These are phyloP conservation scores for Plasmodium gallinaceum DNA, from an alignment of 169 alveolate genomes.

Conservation along the genomic window DNA sequence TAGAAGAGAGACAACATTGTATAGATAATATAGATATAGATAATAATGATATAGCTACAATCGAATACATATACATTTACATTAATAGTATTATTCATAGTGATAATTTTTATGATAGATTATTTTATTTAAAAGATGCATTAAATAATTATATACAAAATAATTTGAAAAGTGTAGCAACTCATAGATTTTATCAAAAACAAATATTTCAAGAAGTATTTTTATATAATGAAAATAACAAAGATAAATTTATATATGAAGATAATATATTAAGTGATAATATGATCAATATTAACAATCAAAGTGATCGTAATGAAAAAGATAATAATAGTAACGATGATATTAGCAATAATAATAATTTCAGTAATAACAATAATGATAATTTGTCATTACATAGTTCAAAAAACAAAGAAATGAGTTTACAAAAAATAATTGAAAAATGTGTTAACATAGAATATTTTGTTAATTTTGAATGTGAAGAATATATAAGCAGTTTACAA, in stretches of 20 bases:
- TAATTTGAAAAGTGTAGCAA: slow-evolving; percentile 74
- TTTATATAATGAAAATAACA: slow-evolving; percentile 5
- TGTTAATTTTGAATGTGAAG: slow-evolving; percentile 48
- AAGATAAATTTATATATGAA: background rate
- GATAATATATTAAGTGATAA: slow-evolving; percentile 5
- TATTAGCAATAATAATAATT: background rate
- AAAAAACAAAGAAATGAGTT: slow-evolving; percentile 17
- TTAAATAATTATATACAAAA: slow-evolving; percentile 46
- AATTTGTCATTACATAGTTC: background rate
- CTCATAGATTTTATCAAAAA: slow-evolving; percentile 75
- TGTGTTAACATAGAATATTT: slow-evolving; percentile 31
- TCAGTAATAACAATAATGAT: background rate
- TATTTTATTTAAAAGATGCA: slow-evolving; percentile 63
- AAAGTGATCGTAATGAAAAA: background rate
- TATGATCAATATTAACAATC: background rate
- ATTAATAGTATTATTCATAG: slow-evolving; percentile 72
- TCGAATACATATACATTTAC: slow-evolving; percentile 66
- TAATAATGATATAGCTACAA: slow-evolving; percentile 50
- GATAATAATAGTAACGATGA: background rate
- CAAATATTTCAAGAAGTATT: slow-evolving; percentile 72
- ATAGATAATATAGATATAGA: slow-evolving; percentile 73
- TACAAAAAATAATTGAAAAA: slow-evolving; percentile 30
- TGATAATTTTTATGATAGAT: slow-evolving; percentile 73
- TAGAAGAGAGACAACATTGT: slow-evolving; percentile 53
- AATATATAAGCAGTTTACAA: slow-evolving; percentile 50